Percentiles rank a stretch among this genome's conserved stretches.
These are phyloP conservation scores for Stygiomarasmius scandens DNA, from an alignment of 1,284 basidiomycete species.

Conservation along the genomic window DNA sequence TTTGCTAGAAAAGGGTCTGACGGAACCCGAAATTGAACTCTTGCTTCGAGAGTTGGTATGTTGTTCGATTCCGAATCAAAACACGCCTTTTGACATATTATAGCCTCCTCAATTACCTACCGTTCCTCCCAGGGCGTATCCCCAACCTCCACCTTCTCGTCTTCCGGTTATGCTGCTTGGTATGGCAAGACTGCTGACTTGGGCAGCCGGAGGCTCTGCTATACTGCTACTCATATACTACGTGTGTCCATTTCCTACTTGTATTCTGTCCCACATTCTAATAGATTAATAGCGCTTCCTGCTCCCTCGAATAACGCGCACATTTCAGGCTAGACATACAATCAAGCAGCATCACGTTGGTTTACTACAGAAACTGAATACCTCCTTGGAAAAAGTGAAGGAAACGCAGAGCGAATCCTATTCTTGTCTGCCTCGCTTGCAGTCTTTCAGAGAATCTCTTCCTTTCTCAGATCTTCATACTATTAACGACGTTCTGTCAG, in stretches of 20 bases:
- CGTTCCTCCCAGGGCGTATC: slow-evolving; percentile 73
- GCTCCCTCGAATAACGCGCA: slow-evolving; percentile 63
- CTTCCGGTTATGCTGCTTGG: slow-evolving; percentile 67
- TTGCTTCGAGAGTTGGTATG: slow-evolving; percentile 62
- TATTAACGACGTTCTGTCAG: slow-evolving; percentile 48
- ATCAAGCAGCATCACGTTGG: slow-evolving; percentile 60
- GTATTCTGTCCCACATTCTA: slow-evolving; percentile 2
- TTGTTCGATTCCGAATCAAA: slow-evolving; percentile 10
- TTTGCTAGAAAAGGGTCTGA: slow-evolving; percentile 72
- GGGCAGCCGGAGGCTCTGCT: slow-evolving; percentile 67
- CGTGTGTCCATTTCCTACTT: slow-evolving; percentile 38
- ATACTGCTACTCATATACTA: slow-evolving; percentile 63
- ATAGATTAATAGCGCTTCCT: slow-evolving; percentile 77
- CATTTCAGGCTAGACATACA: slow-evolving; percentile 60
- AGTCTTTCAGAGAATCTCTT: slow-evolving; percentile 49
- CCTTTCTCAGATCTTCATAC: slow-evolving; percentile 48
- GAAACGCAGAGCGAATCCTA: slow-evolving; percentile 54
- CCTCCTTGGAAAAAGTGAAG: slow-evolving; percentile 55
- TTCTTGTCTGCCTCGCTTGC: slow-evolving; percentile 55
- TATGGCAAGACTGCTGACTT: slow-evolving; percentile 61
- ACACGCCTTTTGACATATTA: slow-evolving; percentile 6
- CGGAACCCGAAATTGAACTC: slow-evolving; percentile 57
- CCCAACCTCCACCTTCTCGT: slow-evolving; percentile 68
- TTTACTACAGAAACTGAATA: slow-evolving; percentile 54
- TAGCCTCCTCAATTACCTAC: slow-evolving; percentile 57